Base-by-base conservation (phyloP, 140 eudicot genomes). In the Senecio squalidus region DNA sequence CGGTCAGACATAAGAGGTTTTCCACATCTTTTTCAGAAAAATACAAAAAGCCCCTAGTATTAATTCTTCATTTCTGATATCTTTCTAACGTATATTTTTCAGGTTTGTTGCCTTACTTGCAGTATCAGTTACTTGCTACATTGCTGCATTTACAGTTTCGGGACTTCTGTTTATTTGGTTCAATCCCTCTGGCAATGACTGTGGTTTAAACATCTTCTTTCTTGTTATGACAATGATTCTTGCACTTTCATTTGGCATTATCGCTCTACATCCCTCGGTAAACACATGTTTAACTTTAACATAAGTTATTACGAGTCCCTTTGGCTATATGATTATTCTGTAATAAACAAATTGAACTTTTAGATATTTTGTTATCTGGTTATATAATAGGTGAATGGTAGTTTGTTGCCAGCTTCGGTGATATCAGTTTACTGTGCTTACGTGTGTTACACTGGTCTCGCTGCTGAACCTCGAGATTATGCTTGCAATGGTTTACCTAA, bases 101-200 rank as follows among this genome's bases (percentile, higher is more conserved):
- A 88, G 99, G 99, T 93, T 84, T 34, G 59, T 82, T 64, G 99
- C 99, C 27, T 80, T 93, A 73, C 99, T 93, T 66, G 95, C 55
- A 8, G 73, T 93, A 46, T 88, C 99, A 48, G 76, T 84, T 26
- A 74, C 66, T n/a, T 93, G 96, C 88, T 93, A 88, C 36, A 73
- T 93, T 62, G 84, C 81, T 45, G 83, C 99, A 53, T 93, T 83
- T 55, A 45, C 82, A 20, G 47, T 93, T 6, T 68, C 95, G 0
- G 96, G 96, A 23, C 21, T 93, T 16, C 61, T 84, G 52, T 93
- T 93, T 74, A 93, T 93, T 41, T 93, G 95, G 94, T 93, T 93
- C 84, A 84, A 82, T 78, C 99, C 99, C 10, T 82, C 88, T 55
- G 99, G 99, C 51, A 69, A 88, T 17, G 99, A 88, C 74, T 93